Conservation (phyloP, 2,329 filamentous ascomycete species). For the Colletotrichum shisoi region DNA sequence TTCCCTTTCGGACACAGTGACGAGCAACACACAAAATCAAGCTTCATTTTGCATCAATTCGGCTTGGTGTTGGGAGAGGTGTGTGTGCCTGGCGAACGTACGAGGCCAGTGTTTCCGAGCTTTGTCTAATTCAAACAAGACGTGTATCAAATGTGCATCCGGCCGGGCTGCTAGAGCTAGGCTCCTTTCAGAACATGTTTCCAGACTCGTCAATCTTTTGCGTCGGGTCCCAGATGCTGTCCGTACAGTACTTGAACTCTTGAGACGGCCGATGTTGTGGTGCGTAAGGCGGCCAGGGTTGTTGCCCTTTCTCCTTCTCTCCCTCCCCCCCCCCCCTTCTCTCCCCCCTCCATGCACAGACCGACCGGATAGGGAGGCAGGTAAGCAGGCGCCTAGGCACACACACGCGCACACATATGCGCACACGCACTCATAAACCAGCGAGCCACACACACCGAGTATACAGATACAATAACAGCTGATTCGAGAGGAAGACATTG, state of each 20-base stretch:
- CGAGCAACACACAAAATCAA: not conserved
- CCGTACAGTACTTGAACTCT: not conserved
- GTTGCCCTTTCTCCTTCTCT: conserved; percentile 20
- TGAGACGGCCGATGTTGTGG: conserved; percentile 22
- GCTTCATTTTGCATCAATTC: conserved; percentile 4
- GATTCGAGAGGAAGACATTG: conserved; percentile 9
- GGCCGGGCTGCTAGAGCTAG: not conserved
- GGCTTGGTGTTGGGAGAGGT: not conserved
- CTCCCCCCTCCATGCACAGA: conserved; percentile 20
- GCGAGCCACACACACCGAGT: no score
- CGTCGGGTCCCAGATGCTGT: no score
- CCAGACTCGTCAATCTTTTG: not conserved
- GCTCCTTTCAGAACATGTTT: not conserved
- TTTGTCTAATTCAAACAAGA: conserved; percentile 29
- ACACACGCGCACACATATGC: not conserved
- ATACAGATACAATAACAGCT: not conserved
- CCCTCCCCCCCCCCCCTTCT: not conserved
- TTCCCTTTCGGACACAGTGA: not conserved
- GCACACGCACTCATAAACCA: not conserved
- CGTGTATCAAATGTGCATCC: conserved; percentile 26
- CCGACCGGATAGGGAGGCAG: not conserved
- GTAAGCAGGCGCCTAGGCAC: not conserved
- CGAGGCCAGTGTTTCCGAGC: conserved; percentile 4
- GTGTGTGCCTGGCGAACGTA: not conserved
- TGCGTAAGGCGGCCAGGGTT: conserved; percentile 35